phyloP scores from a whole-genome alignment of 352 stramenopile genomes.

The Phytophthora crassamura region DNA sequence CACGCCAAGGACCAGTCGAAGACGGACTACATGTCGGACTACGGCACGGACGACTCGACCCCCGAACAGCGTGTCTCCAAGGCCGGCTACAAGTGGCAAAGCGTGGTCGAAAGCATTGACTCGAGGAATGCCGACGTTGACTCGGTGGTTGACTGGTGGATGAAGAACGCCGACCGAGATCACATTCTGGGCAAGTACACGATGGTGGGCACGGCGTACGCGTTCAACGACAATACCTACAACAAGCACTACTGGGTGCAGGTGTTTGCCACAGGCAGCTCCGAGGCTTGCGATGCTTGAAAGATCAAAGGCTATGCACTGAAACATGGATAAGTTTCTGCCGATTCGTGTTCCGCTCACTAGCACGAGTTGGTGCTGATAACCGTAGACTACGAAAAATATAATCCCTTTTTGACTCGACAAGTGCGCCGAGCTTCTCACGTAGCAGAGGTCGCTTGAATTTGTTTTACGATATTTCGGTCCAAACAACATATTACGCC shows the following conservation, averaged over 20 bases:
- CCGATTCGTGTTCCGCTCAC: no score
- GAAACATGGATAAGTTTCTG: no score
- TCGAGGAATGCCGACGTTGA: slow-evolving; percentile 28
- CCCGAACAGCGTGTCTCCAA: slow-evolving; percentile 37
- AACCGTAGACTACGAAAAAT: no score
- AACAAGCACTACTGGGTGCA: slow-evolving; percentile 64
- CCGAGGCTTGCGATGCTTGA: slow-evolving; percentile 36
- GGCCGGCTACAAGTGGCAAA: slow-evolving; percentile 53
- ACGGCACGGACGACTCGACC: slow-evolving; percentile 43
- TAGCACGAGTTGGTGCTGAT: no score
- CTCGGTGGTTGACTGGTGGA: slow-evolving; percentile 40
- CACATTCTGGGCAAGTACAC: slow-evolving; percentile 38
- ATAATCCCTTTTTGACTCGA: no score
- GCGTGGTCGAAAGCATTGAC: slow-evolving; percentile 41
- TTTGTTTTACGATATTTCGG: no score
- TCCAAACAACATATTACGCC: no score
- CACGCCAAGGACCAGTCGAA: slow-evolving; percentile 43
- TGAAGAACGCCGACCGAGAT: slow-evolving; percentile 29
- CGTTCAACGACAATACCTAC: slow-evolving; percentile 27
- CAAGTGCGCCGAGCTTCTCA: no score
- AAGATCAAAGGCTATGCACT: no score
- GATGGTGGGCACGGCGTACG: slow-evolving; percentile 46
- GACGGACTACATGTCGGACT: slow-evolving; percentile 52
- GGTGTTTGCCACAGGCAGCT: slow-evolving; percentile 43
- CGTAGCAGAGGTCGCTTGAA: no score